A percentile compares a stretch with the other conserved stretches of the same genome.
Evolutionary conservation across 2,329 filamentous ascomycete genomes (phyloP).

Genomic region (Epichloe gansuensis): DNA sequence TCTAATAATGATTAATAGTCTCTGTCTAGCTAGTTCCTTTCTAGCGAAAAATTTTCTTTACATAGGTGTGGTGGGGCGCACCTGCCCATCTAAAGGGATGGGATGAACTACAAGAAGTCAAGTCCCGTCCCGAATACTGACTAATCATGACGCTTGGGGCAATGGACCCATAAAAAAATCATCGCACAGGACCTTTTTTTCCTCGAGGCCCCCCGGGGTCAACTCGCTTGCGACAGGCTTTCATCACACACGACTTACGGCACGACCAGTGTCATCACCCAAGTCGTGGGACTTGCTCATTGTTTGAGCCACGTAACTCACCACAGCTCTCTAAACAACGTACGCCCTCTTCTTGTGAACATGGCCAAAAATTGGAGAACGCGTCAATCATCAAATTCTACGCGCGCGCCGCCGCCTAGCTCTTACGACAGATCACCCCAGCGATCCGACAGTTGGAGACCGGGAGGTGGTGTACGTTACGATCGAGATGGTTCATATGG

Average conservation of each 20-base stretch:
- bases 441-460: slow-evolving; percentile 19
- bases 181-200: background rate
- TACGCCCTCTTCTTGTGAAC: background rate
- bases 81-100: too few relatives aligned
- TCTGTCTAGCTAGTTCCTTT: too few relatives aligned
- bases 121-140: background rate
- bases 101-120: too few relatives aligned
- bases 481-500: slow-evolving; percentile 12
- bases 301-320: background rate
- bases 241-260: background rate
- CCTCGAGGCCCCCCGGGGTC: background rate
- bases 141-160: background rate
- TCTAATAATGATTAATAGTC: too few relatives aligned
- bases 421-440: slow-evolving; percentile 9
- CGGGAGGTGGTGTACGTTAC: slow-evolving; percentile 12
- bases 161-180: background rate
- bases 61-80: too few relatives aligned
- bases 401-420: slow-evolving; percentile 5
- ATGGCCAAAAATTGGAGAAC: slow-evolving; percentile 4
- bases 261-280: background rate
- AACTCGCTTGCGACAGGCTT: background rate
- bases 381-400: slow-evolving; percentile 5
- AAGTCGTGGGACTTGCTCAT: background rate
- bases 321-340: background rate
- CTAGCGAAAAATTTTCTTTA: too few relatives aligned